Base-by-base conservation (phyloP, 306 rosid genomes). In the Trifolium pratense region DNA sequence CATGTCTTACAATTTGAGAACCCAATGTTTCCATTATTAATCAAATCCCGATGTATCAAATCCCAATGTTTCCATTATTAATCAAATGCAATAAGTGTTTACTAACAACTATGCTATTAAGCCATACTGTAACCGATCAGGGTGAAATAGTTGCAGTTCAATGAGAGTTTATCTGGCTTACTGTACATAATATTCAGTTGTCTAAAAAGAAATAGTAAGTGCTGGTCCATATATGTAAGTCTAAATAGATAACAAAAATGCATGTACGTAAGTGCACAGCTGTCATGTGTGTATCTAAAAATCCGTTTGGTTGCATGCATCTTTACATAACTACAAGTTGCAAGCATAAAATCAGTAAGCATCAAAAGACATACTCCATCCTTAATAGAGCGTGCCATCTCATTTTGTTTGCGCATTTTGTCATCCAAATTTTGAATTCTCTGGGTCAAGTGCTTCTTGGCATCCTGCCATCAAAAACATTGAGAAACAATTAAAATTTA, bases 401-500 rank as follows among this genome's bases (percentile, higher is more conserved):
- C 89, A 66, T 85, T 90, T 84, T 90, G 99, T 83, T 88, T 90
- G 79, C 68, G 72, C 96, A 92, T 80, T 86, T 90, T 91, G 81
- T 95, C 97, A 72, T 87, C 97, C 84, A 95, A 78, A 79, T 90
- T 86, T 80, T 89, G 91, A 69, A 95, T 89, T 79, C 97, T 87
- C 83, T 95, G 97, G 0, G 96, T 95, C 84, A 95, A 89, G 84
- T 95, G 99, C 90, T 86, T 88, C 93, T 92, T 92, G 65, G 97
- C 85, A 62, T 90, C 89, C 99, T 95, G 87, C 25, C 76, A 86
- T 64, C 45, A 79, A 70, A 77, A 82, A 39, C 65, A 84, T 56
- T 70, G 65, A 72, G 52, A 29, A 17, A 18, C 14, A 49, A 59
- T 71, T 39, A 51, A 39, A 25, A 21, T 14, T 63, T 42, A 21